Base-by-base conservation (phyloP, 2,329 filamentous ascomycete species). In the Didymella arachidicola region DNA sequence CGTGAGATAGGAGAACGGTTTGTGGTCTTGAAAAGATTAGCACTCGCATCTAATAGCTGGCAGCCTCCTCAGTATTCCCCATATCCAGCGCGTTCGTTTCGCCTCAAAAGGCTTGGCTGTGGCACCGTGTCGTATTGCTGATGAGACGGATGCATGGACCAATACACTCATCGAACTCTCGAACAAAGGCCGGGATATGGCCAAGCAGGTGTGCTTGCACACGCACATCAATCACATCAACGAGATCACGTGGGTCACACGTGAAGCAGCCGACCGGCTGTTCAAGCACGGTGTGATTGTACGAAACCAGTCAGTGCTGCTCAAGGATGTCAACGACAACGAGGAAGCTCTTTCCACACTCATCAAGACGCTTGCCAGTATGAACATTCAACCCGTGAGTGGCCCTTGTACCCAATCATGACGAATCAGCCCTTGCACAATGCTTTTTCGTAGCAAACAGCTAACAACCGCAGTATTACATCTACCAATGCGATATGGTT, bases 401-500 rank as follows among this genome's bases (percentile, higher is more conserved):
- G n/a, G 8, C 2, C 36, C 8, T 14, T 8, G 16, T 29, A 8
- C 14, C 7, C 4, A 2, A 7, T 14, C 25, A 25, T n/a, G 14
- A 53, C n/a, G 5, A 27, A 2, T 36, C 16, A 36, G 16, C 11
- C 14, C 6, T 18, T 36, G 16, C 32, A n/a, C n/a, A 7, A n/a
- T 18, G 32, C 14, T 36, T 7, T 29, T 19, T 29, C 22, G 14
- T 6, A 19, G 27, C 42, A 34, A 4, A 19, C 18, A 8, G 42
- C 47, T 53, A 16, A 49, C 19, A 5, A 32, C 7, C 11, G 18
- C 38, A 86, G 82, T 89, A 89, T 71, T 89, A 89, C 65, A 82
- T 89, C 50, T 89, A 89, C 71, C 86, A 88, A 67, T 84, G 83
- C 45, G 87, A 89, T 70, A 85, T 89, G 82, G 84, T 88, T 8